Conservation (phyloP, 768 basidiomycete genomes). For the Suillus subluteus region DNA sequence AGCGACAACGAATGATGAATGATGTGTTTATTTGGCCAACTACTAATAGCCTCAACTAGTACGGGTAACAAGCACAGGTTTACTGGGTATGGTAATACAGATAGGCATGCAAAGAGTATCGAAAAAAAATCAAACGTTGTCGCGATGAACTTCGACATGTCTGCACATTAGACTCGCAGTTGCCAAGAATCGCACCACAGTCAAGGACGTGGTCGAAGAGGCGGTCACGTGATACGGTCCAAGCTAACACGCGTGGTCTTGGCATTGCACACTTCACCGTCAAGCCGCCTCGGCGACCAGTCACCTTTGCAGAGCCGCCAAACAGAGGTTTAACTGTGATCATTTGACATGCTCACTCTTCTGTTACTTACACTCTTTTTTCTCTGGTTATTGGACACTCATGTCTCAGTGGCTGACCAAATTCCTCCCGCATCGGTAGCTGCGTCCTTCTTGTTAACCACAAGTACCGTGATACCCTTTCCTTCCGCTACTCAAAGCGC, state of each 20-base stretch:
- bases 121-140: neutral
- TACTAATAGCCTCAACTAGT: neutral
- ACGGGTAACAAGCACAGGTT: neutral
- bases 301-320: neutral
- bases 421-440: constrained; percentile 40
- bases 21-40: constrained; percentile 1
- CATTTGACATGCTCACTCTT: neutral
- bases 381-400: constrained; percentile 1
- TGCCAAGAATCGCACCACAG: neutral
- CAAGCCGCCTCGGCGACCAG: neutral
- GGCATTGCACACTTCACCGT: no score
- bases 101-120: neutral
- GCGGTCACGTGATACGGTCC: no score
- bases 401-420: constrained; percentile 9
- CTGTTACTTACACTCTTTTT: neutral
- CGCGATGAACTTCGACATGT: neutral
- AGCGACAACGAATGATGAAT: neutral
- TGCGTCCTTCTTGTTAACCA: constrained; percentile 54
- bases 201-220: no score
- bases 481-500: constrained; percentile 62
- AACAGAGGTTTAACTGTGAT: neutral
- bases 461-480: constrained; percentile 66
- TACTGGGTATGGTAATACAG: neutral
- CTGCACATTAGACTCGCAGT: no score
- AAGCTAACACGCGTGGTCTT: no score